phyloP scores from a whole-genome alignment of 2,329 filamentous ascomycete species.

The Stagonosporopsis vannaccii region DNA sequence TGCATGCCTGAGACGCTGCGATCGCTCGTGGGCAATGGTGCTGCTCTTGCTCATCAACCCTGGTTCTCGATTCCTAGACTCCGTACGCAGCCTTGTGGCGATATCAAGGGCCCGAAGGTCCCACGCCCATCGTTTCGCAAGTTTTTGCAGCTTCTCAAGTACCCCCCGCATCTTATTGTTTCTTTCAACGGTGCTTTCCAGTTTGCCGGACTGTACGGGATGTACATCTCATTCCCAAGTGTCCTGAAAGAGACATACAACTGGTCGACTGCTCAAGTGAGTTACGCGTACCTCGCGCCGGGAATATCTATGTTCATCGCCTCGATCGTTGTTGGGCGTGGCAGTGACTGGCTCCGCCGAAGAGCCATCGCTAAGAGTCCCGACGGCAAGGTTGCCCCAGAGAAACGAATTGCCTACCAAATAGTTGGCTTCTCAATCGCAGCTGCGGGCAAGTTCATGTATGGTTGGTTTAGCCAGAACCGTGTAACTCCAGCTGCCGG shows the following conservation, averaged over 20 bases:
- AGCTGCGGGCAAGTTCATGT: slow-evolving; percentile 51
- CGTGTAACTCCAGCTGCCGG: slow-evolving; percentile 29
- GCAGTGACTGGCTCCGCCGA: slow-evolving; percentile 50
- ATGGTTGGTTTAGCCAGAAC: slow-evolving; percentile 51
- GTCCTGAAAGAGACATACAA: slow-evolving; percentile 42
- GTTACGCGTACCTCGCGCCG: slow-evolving; percentile 49
- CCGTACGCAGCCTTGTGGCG: slow-evolving; percentile 29
- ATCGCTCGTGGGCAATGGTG: slow-evolving; percentile 55
- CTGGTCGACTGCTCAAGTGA: slow-evolving; percentile 46
- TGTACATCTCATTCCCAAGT: slow-evolving; percentile 36
- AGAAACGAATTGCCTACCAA: slow-evolving; percentile 51
- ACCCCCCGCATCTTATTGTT: slow-evolving; percentile 41
- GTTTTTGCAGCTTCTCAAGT: slow-evolving; percentile 36
- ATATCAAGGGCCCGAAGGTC: slow-evolving; percentile 27
- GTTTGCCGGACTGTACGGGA: slow-evolving; percentile 38
- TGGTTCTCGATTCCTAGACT: slow-evolving; percentile 39
- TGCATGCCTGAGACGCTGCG: slow-evolving; percentile 58
- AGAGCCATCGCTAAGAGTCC: slow-evolving; percentile 32
- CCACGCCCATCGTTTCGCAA: slow-evolving; percentile 34
- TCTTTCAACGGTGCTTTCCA: slow-evolving; percentile 38
- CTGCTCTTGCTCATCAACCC: slow-evolving; percentile 32
- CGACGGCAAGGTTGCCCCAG: slow-evolving; percentile 44
- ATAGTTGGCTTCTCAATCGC: slow-evolving; percentile 51
- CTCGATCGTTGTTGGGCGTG: slow-evolving; percentile 49
- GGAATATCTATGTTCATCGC: slow-evolving; percentile 45